Base-by-base conservation (phyloP, 495 filamentous ascomycete genomes). In the Aspergillus bridgeri region DNA sequence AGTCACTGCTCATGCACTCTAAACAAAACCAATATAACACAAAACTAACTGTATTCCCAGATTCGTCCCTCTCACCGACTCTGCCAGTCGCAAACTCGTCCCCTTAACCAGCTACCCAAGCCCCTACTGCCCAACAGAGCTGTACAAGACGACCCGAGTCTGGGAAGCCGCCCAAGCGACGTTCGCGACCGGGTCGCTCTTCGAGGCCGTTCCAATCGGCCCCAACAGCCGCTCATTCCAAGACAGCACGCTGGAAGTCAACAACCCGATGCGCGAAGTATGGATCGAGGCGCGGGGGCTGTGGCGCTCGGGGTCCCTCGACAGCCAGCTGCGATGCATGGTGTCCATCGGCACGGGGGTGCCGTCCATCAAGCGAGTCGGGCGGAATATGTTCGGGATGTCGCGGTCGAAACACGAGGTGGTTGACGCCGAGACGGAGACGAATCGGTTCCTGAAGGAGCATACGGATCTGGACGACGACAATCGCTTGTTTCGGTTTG, bases 61-160 rank as follows among this genome's bases (percentile, higher is more conserved):
- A 22, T 82, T 82, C 51, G 73, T 83, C 25, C 83, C 78, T 57
- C 75, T 75, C 5, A 77, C 70, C 54, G 75, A 72, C 53, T 71
- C 71, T 43, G 45, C 72, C 42, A 79, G 70, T 0, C 62, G 64
- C 46, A 67, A 75, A 11, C 75, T 71, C 18, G 71, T 75, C 21
- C 68, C 67, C 50, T 65, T 82, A 42, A 75, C 70, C 17, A 78
- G 69, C 66, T 81, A 81, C 65, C 54, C 60, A 0, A 69, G 70
- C 56, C 69, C 68, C 25, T 72, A 72, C 51, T 69, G 71, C 56
- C 59, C 67, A 17, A 65, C 58, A 17, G 60, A 78, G 50, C 66
- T 79, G 6, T 63, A 73, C 53, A 70, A 76, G 20, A 64, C 53
- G 2, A 65, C 71, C 8, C 74, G 62, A 51, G 76, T 82, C 8